These are phyloP conservation scores for Meredithiella fracta DNA, from an alignment of 2,329 filamentous ascomycete species.

Conservation along the genomic window DNA sequence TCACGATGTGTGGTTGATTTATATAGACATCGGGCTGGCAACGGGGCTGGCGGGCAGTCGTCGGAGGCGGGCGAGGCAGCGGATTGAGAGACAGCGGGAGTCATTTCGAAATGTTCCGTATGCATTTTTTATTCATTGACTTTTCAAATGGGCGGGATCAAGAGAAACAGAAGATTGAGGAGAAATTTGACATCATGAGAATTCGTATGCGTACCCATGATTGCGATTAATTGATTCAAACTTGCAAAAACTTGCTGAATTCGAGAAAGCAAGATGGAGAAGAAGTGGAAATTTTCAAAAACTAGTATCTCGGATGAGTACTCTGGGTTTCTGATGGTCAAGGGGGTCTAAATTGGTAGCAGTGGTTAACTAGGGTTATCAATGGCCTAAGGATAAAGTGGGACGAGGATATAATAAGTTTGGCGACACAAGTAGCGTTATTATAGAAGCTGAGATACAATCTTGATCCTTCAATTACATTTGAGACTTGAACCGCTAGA, in stretches of 20 bases:
- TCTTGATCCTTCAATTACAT: too few relatives aligned
- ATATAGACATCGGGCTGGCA: not conserved
- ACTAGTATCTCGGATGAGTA: not conserved
- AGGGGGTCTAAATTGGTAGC: not conserved
- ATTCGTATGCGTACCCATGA: slow-evolving; percentile 37
- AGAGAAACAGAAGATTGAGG: not conserved
- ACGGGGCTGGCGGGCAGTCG: not conserved
- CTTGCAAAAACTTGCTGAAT: slow-evolving; percentile 25
- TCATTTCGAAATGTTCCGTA: not conserved
- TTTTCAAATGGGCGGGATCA: not conserved
- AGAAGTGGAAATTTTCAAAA: slow-evolving; percentile 9
- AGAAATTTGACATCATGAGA: not conserved
- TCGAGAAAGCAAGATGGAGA: slow-evolving; percentile 7
- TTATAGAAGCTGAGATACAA: too few relatives aligned
- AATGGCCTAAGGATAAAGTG: not conserved
- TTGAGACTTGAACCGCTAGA: too few relatives aligned
- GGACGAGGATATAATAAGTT: not conserved
- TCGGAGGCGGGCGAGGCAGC: not conserved
- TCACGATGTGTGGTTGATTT: not conserved
- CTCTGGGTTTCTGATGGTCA: not conserved
- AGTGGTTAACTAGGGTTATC: not conserved
- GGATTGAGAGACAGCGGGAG: not conserved
- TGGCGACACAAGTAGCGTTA: too few relatives aligned
- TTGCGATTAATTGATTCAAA: slow-evolving; percentile 34
- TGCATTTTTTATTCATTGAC: too few relatives aligned